These are phyloP conservation scores for Fusarium verticillioides DNA, from an alignment of 2,329 filamentous ascomycete species.

Conservation along the genomic window DNA sequence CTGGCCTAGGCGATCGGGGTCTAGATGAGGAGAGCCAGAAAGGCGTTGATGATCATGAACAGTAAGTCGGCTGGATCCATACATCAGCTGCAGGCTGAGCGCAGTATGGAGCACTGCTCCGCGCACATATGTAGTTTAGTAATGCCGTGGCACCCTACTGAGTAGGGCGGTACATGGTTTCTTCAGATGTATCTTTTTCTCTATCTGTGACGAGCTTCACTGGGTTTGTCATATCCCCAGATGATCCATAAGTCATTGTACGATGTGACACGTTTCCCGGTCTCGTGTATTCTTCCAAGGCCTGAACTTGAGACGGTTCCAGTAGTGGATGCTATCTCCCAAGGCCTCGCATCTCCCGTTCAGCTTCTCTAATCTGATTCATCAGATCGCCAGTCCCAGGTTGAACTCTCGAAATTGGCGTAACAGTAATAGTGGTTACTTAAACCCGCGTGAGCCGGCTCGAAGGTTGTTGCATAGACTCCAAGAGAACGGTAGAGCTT, in stretches of 20 bases:
- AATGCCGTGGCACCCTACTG: constrained; percentile 5
- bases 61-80: constrained; percentile 1
- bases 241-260: background rate
- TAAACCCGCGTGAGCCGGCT: constrained; percentile 76
- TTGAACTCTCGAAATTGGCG: constrained; percentile 76
- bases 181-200: background rate
- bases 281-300: background rate
- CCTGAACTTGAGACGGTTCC: background rate
- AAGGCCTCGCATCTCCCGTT: background rate
- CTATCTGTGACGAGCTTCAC: background rate
- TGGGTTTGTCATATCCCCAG: background rate
- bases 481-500: constrained; percentile 75
- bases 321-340: background rate
- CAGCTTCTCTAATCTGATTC: constrained; percentile 8
- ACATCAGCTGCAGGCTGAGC: constrained; percentile 8
- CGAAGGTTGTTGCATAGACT: constrained; percentile 73
- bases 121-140: constrained; percentile 33
- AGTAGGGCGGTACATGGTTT: constrained; percentile 3
- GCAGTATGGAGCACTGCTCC: constrained; percentile 33
- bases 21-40: background rate
- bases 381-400: constrained; percentile 56
- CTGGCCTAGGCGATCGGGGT: constrained; percentile 53
- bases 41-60: constrained; percentile 25
- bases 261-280: background rate
- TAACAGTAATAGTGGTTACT: constrained; percentile 87